A percentile compares a stretch with the other conserved stretches of the same genome.
phyloP scores from a whole-genome alignment of 495 filamentous ascomycete species.

The Neurospora sp. region DNA sequence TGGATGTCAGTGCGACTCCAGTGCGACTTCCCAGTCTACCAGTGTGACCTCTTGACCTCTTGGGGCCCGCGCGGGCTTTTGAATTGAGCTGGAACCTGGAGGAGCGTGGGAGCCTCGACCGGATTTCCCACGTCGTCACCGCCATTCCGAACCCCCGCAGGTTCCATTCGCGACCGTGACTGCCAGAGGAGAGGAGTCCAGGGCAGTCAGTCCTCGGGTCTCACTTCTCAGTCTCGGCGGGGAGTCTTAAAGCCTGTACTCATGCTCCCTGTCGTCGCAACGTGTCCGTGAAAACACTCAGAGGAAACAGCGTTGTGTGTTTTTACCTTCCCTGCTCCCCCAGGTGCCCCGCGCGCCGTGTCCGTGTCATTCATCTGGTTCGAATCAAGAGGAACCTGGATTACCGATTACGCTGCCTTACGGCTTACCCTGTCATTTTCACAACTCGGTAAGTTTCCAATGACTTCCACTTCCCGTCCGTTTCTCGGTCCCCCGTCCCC shows the following conservation, averaged over 20 bases:
- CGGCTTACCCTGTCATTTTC: neutral
- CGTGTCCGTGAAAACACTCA: neutral
- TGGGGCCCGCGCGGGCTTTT: neutral
- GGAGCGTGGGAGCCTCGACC: constrained; percentile 7
- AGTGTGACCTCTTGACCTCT: neutral
- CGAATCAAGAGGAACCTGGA: neutral
- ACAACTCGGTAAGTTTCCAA: neutral
- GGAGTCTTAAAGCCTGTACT: neutral
- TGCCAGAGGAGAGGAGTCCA: constrained; percentile 5
- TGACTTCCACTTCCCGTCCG: neutral
- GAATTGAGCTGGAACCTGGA: neutral
- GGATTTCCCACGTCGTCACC: constrained; percentile 21
- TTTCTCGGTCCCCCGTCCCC: neutral
- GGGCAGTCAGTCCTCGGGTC: neutral
- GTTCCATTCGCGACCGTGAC: constrained; percentile 4
- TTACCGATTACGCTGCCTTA: neutral
- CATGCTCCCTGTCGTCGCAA: neutral
- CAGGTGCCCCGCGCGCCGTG: neutral
- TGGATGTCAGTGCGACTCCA: neutral
- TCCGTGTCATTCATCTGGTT: neutral
- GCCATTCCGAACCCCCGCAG: constrained; percentile 18
- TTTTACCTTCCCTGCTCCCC: neutral
- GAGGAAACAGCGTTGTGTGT: neutral
- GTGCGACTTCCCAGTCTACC: neutral
- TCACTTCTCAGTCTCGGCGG: neutral